Evolutionary conservation across 805 yeast species (phyloP).

Genomic region (Ogataea paradorogensis): DNA sequence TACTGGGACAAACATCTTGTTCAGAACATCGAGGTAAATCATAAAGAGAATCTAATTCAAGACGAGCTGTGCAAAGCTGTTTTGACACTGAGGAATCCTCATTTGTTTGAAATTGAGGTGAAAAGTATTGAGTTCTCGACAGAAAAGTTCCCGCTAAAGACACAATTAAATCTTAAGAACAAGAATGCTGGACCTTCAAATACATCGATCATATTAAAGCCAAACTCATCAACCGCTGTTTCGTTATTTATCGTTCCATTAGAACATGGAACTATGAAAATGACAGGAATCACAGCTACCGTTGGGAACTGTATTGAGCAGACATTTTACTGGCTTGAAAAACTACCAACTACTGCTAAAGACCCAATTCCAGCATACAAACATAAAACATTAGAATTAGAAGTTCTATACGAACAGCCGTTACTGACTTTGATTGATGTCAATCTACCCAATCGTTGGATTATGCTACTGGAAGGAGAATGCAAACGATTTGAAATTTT

Average conservation of each 20-base stretch:
- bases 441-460: slow-evolving; percentile 59
- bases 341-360: slow-evolving; percentile 8
- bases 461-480: slow-evolving; percentile 82
- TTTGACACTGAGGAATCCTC: slow-evolving; percentile 73
- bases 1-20: slow-evolving; percentile 75
- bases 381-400: slow-evolving; percentile 28
- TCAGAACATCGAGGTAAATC: slow-evolving; percentile 19
- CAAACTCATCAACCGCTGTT: slow-evolving; percentile 38
- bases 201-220: slow-evolving; percentile 32
- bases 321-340: slow-evolving; percentile 31
- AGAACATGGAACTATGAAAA: slow-evolving; percentile 45
- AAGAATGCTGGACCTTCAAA: slow-evolving; percentile 15
- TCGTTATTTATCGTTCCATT: slow-evolving; percentile 47
- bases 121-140: slow-evolving; percentile 42
- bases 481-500: slow-evolving; percentile 45
- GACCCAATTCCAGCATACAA: not conserved
- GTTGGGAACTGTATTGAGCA: slow-evolving; percentile 50
- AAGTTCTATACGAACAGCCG: slow-evolving; percentile 52
- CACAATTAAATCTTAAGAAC: slow-evolving; percentile 21
- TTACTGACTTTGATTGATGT: slow-evolving; percentile 48
- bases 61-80: slow-evolving; percentile 62
- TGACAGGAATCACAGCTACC: slow-evolving; percentile 50
- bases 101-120: slow-evolving; percentile 66
- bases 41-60: slow-evolving; percentile 39
- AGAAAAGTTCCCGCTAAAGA: slow-evolving; percentile 28